These are phyloP conservation scores for Pilaira anomala DNA, from an alignment of 192 early-diverging fungal genomes.

Conservation along the genomic window DNA sequence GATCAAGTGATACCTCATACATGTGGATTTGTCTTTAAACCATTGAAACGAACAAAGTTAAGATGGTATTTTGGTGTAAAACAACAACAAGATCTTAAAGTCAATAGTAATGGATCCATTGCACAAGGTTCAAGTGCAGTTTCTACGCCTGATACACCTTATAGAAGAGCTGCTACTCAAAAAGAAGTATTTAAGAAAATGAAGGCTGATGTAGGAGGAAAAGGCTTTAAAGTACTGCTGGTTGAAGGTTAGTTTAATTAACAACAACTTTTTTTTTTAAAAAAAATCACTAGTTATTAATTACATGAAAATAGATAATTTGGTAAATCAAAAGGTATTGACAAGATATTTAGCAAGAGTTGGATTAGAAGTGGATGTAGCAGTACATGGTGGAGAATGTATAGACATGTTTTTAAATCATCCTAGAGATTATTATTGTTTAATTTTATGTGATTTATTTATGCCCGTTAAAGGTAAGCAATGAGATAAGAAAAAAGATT, in stretches of 20 bases:
- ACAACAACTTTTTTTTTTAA: neutral
- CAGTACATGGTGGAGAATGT: slow-evolving; percentile 47
- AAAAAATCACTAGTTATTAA: neutral
- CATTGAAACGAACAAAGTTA: slow-evolving; percentile 49
- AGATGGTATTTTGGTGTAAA: slow-evolving; percentile 41
- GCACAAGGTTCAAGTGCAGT: neutral
- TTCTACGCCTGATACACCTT: slow-evolving; percentile 29
- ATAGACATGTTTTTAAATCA: slow-evolving; percentile 42
- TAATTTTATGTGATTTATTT: slow-evolving; percentile 56
- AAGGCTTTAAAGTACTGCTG: slow-evolving; percentile 47
- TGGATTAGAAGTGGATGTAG: slow-evolving; percentile 45
- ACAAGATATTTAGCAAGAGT: slow-evolving; percentile 44
- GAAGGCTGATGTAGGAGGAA: slow-evolving; percentile 47
- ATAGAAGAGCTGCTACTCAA: slow-evolving; percentile 46
- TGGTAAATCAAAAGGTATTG: slow-evolving; percentile 58
- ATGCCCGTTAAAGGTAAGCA: slow-evolving; percentile 54
- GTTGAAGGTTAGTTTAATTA: slow-evolving; percentile 41
- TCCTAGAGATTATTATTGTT: slow-evolving; percentile 43
- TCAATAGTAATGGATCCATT: slow-evolving; percentile 2
- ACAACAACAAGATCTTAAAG: slow-evolving; percentile 1
- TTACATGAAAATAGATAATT: slow-evolving; percentile 41
- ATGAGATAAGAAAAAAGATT: neutral
- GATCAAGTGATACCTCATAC: slow-evolving; percentile 32
- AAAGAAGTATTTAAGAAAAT: slow-evolving; percentile 52
- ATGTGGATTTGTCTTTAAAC: slow-evolving; percentile 57